These are phyloP conservation scores for Apostasia shenzhenica DNA, from an alignment of 106 monocot species.

Conservation along the genomic window DNA sequence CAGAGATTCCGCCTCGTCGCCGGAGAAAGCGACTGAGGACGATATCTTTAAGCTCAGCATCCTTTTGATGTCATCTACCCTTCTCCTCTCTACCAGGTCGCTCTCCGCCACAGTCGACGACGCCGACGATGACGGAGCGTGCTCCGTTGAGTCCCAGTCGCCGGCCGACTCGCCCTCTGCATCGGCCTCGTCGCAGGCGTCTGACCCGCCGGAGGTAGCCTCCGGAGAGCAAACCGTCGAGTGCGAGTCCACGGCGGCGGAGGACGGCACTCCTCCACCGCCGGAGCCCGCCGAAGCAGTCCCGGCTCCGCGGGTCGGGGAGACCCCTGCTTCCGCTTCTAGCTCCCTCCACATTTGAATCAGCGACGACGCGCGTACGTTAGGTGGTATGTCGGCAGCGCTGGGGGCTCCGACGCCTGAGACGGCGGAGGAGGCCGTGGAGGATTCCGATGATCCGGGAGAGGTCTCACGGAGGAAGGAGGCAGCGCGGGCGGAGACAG, in stretches of 20 bases:
- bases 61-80: conserved; percentile 19
- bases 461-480: conserved; percentile 28
- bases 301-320: conserved; percentile 12
- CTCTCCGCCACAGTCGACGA: background rate
- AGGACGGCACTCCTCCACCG: background rate
- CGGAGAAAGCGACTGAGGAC: background rate
- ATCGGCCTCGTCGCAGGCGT: conserved; percentile 11
- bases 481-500: conserved; percentile 46
- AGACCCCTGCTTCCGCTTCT: conserved; percentile 52
- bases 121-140: background rate
- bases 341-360: conserved; percentile 94
- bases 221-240: background rate
- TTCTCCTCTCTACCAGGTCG: conserved; percentile 6
- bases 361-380: conserved; percentile 62
- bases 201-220: conserved; percentile 12
- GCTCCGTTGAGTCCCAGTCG: conserved; percentile 17
- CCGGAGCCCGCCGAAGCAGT: background rate
- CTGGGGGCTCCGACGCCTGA: background rate
- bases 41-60: conserved; percentile 12
- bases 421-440: background rate
- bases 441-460: conserved; percentile 2
- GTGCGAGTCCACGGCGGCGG: background rate
- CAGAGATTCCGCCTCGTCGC: conserved; percentile 4
- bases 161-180: conserved; percentile 12
- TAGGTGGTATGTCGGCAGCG: conserved; percentile 13